These are phyloP conservation scores for Sanghuangporus sanghuang DNA, from an alignment of 1,284 basidiomycete genomes.

Conservation along the genomic window DNA sequence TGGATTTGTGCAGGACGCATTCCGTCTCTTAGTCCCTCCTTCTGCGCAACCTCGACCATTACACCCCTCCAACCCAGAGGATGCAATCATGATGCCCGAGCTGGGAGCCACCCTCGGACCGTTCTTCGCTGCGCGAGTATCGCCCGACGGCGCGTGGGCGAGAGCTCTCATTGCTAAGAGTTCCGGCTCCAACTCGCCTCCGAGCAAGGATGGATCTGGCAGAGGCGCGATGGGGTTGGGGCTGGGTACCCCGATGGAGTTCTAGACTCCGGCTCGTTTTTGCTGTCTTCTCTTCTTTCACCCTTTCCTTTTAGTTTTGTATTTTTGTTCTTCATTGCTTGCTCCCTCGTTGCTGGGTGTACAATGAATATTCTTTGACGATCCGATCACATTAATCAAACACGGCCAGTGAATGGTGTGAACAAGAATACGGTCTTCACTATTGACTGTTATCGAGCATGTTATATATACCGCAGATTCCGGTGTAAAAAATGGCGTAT, in stretches of 20 bases:
- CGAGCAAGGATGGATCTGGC: not conserved
- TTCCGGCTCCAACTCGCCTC: not conserved
- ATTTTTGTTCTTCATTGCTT: no score
- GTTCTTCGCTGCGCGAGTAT: constrained; percentile 52
- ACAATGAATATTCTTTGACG: no score
- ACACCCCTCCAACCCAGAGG: constrained; percentile 41
- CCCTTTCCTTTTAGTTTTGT: not conserved
- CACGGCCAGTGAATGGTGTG: no score
- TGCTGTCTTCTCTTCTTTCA: not conserved
- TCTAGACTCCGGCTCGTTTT: not conserved
- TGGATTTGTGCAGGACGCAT: constrained; percentile 44
- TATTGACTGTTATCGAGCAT: no score
- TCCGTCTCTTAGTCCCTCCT: constrained; percentile 50
- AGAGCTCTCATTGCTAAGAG: not conserved
- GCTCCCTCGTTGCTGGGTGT: no score
- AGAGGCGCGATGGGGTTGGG: not conserved
- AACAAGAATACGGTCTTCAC: no score
- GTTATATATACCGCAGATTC: no score
- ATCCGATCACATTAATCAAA: no score
- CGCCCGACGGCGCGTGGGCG: constrained; percentile 57
- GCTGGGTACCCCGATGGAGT: not conserved
- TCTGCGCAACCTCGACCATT: constrained; percentile 53
- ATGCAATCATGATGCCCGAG: constrained; percentile 40
- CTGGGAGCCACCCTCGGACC: constrained; percentile 53
- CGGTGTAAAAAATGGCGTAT: no score